Evolutionary conservation across 805 yeast species (phyloP), one percentile per base, ranked within the genome.

Genomic region (Metschnikowia gelsemii): DNA sequence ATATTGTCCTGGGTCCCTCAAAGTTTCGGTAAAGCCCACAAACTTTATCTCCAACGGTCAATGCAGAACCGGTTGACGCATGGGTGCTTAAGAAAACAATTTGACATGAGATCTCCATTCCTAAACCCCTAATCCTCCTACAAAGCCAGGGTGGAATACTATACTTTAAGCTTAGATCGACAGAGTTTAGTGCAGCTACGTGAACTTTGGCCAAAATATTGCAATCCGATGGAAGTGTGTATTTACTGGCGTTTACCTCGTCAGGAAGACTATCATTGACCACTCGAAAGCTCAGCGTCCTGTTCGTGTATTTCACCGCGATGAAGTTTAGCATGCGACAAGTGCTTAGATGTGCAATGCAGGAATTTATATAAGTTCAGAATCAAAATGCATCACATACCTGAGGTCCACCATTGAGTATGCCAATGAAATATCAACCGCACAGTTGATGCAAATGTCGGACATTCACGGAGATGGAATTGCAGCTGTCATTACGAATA

Each of bases 1-100:
- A 47, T n/a, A 72, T 50, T 1, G 83, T 50, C 21, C 82, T 83
- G 17, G 46, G 44, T 4, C 53, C 57, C 18, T 47, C 41, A 3
- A 42, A 18, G 4, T 46, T 52, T 17, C 29, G 45, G 33, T 51
- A 51, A 5, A 56, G 36, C 1, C 71, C 71, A 22, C 53, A 47
- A n/a, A 66, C 62, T 19, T 50, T 47, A 40, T 63, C 69, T 7
- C 65, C 67, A 2, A 54, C 58, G 28, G 54, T 46, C 5, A 62
- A 50, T 7, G 49, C 52, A 2, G 52, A 42, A 24, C 47, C 26
- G 4, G 45, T 40, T 3, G 56, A 54, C 2, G 61, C 66, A 8
- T 40, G 32, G 1, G 46, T 24, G 3, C 71, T 71, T 42, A 64
- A 57, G 12, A 59, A 57, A 3, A 51, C 65, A 16, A 66, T 52